Percentiles rank a stretch among this genome's conserved stretches.
phyloP scores from a whole-genome alignment of 1,139 yeast genomes.

The Candida sanyaensis region DNA sequence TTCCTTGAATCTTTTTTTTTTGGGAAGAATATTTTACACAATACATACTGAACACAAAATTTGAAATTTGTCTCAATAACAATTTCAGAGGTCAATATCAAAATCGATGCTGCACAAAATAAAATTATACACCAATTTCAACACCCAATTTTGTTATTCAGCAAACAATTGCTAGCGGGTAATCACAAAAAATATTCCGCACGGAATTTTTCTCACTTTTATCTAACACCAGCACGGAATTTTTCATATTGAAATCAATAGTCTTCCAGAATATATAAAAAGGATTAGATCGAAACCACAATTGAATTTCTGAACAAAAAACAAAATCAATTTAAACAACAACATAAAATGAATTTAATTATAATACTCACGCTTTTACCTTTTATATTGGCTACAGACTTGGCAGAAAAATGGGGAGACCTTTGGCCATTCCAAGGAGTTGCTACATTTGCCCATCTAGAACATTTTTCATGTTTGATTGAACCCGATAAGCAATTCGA shows the following conservation, averaged over 20 bases:
- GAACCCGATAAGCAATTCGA: slow-evolving; percentile 53
- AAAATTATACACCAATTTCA: no score
- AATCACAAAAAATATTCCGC: not conserved
- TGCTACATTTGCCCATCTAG: slow-evolving; percentile 73
- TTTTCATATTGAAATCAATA: not conserved
- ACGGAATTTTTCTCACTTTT: not conserved
- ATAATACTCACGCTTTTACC: not conserved
- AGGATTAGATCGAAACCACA: no score
- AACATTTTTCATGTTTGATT: slow-evolving; percentile 56
- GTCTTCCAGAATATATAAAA: no score
- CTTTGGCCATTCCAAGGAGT: slow-evolving; percentile 73
- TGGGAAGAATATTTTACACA: no score
- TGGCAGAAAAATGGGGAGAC: slow-evolving; percentile 61
- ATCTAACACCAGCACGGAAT: not conserved
- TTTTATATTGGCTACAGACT: slow-evolving; percentile 22
- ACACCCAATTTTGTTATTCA: no score
- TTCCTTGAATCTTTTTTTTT: no score
- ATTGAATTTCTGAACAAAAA: no score
- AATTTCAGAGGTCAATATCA: no score
- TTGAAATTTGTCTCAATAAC: no score
- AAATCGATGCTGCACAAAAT: no score
- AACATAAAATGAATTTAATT: slow-evolving; percentile 2
- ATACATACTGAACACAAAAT: not conserved
- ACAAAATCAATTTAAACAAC: no score
- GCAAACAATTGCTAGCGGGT: not conserved